Percentiles rank a stretch among this genome's conserved stretches.
Evolutionary conservation across 257 asterid species (phyloP).

Genomic region (Nicotiana sylvestris): DNA sequence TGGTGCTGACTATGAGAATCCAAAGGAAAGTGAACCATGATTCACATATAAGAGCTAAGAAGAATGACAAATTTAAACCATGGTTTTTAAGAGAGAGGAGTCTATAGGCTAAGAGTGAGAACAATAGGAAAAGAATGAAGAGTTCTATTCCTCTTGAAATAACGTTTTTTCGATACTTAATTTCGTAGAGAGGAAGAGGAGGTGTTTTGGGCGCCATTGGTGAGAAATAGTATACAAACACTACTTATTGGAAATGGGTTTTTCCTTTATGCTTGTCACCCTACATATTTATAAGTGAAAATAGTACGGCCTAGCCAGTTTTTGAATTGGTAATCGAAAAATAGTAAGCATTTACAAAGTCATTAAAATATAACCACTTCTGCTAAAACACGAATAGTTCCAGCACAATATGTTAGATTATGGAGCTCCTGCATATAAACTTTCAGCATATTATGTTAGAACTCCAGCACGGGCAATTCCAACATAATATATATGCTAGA

Average conservation of each 20-base stretch:
- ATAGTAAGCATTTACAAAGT: rapidly evolving
- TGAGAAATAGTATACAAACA: neutral
- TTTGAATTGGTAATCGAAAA: rapidly evolving
- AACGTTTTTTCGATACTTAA: constrained; percentile 7
- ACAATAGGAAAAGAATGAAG: constrained; percentile 27
- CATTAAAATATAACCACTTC: no score
- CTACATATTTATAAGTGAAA: neutral
- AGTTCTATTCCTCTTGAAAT: constrained; percentile 25
- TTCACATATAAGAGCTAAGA: constrained; percentile 30
- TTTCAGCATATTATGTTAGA: no score
- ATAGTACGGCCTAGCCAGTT: no score
- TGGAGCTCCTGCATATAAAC: no score
- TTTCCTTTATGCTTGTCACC: neutral
- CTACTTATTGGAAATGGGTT: neutral
- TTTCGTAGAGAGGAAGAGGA: constrained; percentile 22
- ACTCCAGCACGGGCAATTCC: no score
- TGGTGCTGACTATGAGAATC: constrained; percentile 25
- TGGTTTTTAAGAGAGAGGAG: constrained; percentile 10
- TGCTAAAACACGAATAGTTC: no score
- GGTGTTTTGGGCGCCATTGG: constrained; percentile 20
- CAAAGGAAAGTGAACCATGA: constrained; percentile 38
- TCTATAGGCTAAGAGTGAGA: constrained; percentile 27
- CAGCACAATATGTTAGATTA: no score
- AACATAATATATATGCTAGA: no score
- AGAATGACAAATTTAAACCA: constrained; percentile 16